A percentile compares a stretch with the other conserved stretches of the same genome.
Conservation (phyloP, 805 yeast species). For the Isabelozyma rhagii region DNA sequence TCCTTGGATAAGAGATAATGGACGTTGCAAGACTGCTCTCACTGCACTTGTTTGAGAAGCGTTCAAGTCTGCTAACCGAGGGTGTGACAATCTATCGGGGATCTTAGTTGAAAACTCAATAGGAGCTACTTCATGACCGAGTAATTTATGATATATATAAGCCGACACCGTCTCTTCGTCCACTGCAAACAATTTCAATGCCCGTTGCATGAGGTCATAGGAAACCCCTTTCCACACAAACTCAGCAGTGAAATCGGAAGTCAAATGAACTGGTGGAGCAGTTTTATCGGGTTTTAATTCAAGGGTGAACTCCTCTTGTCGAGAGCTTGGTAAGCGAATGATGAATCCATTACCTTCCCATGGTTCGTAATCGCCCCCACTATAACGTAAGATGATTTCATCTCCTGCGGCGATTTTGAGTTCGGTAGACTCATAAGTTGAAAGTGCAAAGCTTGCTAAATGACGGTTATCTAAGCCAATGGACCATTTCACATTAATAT, state of each 20-base stretch:
- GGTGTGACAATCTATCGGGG: conserved; percentile 61
- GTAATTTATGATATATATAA: conserved; percentile 68
- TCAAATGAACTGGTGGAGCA: conserved; percentile 48
- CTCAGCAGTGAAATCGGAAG: conserved; percentile 74
- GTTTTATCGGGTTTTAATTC: conserved; percentile 51
- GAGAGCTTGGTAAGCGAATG: conserved; percentile 64
- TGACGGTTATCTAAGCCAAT: conserved; percentile 61
- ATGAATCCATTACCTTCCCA: conserved; percentile 79
- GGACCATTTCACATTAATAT: conserved; percentile 72
- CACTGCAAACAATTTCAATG: conserved; percentile 69
- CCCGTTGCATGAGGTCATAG: conserved; percentile 79
- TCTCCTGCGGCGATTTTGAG: conserved; percentile 81
- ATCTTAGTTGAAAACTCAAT: conserved; percentile 58
- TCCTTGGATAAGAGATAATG: conserved; percentile 83
- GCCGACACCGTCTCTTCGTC: conserved; percentile 68
- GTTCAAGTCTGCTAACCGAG: conserved; percentile 68
- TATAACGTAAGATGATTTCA: conserved; percentile 66
- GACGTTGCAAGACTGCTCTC: conserved; percentile 60
- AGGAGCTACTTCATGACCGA: conserved; percentile 75
- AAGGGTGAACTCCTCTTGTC: conserved; percentile 65
- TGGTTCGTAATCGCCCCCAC: conserved; percentile 49
- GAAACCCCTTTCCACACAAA: conserved; percentile 88
- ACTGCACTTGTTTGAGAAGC: conserved; percentile 80
- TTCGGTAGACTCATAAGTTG: conserved; percentile 63
- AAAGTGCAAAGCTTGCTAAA: conserved; percentile 64